Evolutionary conservation across 78 protist species (phyloP).

Genomic region (Planoprotostelium fungivorum): DNA sequence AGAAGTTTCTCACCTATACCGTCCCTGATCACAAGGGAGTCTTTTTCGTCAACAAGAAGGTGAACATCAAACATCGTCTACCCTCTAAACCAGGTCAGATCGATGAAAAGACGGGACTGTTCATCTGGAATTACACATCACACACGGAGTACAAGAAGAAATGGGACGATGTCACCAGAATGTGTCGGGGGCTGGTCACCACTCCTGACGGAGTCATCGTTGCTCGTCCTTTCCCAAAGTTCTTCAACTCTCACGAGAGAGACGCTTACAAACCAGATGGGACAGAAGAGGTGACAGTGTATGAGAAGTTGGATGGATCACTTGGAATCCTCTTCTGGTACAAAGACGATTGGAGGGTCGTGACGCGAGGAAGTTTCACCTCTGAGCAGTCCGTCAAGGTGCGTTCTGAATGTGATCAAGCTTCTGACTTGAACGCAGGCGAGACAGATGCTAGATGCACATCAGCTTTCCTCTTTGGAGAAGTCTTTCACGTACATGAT

Average conservation of each 20-base stretch:
- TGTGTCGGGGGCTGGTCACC: neutral
- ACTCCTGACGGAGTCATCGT: neutral
- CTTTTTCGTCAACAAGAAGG: neutral
- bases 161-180: neutral
- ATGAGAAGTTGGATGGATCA: neutral
- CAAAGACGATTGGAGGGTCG: neutral
- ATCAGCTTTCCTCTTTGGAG: neutral
- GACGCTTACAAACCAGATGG: neutral
- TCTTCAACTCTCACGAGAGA: neutral
- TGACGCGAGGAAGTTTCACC: neutral
- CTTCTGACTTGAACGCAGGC: no score
- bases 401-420: neutral
- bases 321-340: neutral
- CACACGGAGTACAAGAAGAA: neutral
- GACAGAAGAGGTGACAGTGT: neutral
- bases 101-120: neutral
- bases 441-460: no score
- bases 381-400: neutral
- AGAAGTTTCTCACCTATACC: neutral
- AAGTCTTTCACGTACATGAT: neutral
- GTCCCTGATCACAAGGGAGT: neutral
- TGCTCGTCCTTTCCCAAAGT: neutral
- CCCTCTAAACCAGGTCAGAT: neutral
- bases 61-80: no score
- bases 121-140: neutral